Evolutionary conservation across 139 green algal genomes (phyloP).

Genomic region (Asterochloris sp.): DNA sequence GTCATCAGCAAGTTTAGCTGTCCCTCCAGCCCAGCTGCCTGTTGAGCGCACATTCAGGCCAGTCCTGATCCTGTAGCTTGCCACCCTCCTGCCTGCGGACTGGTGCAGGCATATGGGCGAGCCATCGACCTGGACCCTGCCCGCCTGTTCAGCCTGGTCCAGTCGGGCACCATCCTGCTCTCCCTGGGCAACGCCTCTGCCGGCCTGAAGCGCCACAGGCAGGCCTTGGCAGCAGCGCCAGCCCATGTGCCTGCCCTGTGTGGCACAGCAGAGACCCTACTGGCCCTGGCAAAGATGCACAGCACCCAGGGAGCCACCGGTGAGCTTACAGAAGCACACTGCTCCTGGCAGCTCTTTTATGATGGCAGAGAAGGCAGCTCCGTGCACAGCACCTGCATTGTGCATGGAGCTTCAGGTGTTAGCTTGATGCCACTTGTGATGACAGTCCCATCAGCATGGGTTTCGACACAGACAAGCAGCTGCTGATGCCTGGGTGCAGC

Average conservation of each 20-base stretch:
- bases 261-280: constrained; percentile 41
- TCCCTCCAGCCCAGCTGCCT: too few species aligned
- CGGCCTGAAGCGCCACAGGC: constrained; percentile 27
- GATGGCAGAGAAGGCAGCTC: too few species aligned
- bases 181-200: constrained; percentile 37
- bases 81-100: too few species aligned
- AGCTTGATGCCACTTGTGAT: background rate
- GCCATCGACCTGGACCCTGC: constrained; percentile 54
- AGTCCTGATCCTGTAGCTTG: too few species aligned
- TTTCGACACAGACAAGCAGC: background rate
- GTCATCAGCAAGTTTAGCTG: too few species aligned
- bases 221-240: constrained; percentile 32
- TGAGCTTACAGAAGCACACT: background rate
- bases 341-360: background rate
- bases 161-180: constrained; percentile 50
- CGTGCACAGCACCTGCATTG: background rate
- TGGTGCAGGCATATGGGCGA: constrained; percentile 55
- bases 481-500: background rate
- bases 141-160: constrained; percentile 53
- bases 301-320: constrained; percentile 40
- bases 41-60: too few species aligned
- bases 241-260: constrained; percentile 42
- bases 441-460: background rate
- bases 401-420: constrained; percentile 17
- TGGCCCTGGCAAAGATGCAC: constrained; percentile 40